Evolutionary conservation across 2,329 filamentous ascomycete genomes (phyloP), one percentile per base, ranked within the genome.

Genomic region (Stagonosporopsis rhizophila): DNA sequence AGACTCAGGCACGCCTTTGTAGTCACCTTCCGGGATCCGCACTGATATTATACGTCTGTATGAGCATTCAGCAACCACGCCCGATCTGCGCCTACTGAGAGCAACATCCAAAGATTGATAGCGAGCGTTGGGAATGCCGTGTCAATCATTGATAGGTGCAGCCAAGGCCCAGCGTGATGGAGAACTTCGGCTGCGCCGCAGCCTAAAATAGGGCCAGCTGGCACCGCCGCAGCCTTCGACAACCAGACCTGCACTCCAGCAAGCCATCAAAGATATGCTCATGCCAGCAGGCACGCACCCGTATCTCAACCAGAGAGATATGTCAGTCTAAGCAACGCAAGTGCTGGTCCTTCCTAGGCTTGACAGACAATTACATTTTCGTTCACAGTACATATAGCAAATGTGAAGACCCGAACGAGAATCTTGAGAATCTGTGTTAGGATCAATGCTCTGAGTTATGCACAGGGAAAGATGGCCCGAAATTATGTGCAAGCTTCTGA

Each of bases 121-220:
- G 41, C 28, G 22, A 51, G 30, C 39, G n/a, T n/a, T 3, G 32
- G 6, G 19, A 40, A 38, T 17, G 28, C 7, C 6, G 12, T 56
- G n/a, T n/a, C n/a, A n/a, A n/a, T n/a, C n/a, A n/a, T n/a, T n/a
- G 47, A 38, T 15, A 39, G 44, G 23, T 39, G 30, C 23, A 27
- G 42, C 30, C 15, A 15, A 44, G 15, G 28, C 38, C 38, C 44
- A 45, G 52, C 40, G 45, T 45, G 39, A 32, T n/a, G 14, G 30
- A 32, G 40, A 49, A 15, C 30, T 32, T 40, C 39, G 41, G 53
- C 47, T 56, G 53, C 46, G 53, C 37, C 41, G 41, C 53, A 51
- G 27, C 27, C 19, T n/a, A 20, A 47, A 50, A 46, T 41, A 46
- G 44, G 46, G 3, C n/a, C 20, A 6, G 38, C 30, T 25, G 22